Base-by-base conservation (phyloP, 208 protist genomes). In the Acanthamoeba sp. region DNA sequence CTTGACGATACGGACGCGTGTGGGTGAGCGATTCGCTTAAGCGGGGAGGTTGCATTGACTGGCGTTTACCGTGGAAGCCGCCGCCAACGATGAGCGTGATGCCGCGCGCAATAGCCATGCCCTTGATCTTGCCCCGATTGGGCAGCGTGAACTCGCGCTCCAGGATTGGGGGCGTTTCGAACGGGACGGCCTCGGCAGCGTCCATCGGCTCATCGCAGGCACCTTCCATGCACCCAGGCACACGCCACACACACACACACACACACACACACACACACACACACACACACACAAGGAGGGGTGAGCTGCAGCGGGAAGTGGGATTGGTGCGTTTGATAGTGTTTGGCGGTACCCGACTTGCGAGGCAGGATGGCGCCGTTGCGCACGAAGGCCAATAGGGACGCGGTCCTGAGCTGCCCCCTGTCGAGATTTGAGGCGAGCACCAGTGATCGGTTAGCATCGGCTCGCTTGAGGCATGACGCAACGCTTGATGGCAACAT, bases 41-140 rank as follows among this genome's bases (percentile, higher is more conserved):
- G n/a, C n/a, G n/a, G n/a, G n/a, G n/a, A n/a, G n/a, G n/a, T n/a
- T n/a, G n/a, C n/a, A n/a, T n/a, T 29, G 87, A 76, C 6, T 88
- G 45, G 27, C 10, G 14, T 42, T 10, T 24, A 96, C 93, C 98
- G 95, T 99, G 98, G 93, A 99, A 99, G n/a, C 98, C 98, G 16
- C 98, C 98, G 52, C 99, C 99, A 0, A 98, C 98, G 48, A 99
- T 99, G 18, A 99, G 96, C 3, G 98, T 99, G 34, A 99, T 96
- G 14, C 99, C 99, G 24, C 87, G 94, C 20, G 96, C 98, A 16
- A 99, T 96, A 24, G 97, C 98, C 97, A 99, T 99, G 16, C 99
- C 98, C 29, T 88, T 95, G 2, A 99, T 73, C 1, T 62, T 57
- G 9, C 95, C 96, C 18, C 94, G 95, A 95, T 97, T 97, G 29